Conservation (phyloP, 75 land plant genomes). For the Pinus taeda region DNA sequence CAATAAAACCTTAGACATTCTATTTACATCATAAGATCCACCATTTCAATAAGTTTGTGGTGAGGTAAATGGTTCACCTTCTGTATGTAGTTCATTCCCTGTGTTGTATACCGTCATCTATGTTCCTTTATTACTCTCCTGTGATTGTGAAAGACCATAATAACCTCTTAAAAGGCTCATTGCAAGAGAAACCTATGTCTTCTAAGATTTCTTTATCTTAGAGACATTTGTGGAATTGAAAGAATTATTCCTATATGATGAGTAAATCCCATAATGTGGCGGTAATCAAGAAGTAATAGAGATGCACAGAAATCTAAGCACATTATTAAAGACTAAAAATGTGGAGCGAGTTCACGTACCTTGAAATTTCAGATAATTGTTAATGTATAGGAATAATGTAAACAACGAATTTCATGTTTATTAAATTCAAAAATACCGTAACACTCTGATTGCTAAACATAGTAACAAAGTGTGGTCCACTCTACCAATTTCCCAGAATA, state of each 20-base stretch:
- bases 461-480: background rate
- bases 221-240: background rate
- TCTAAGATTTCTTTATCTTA: background rate
- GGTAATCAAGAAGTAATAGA: background rate
- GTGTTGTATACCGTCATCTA: constrained; percentile 38
- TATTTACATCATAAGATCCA: constrained; percentile 7
- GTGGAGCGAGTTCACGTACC: background rate
- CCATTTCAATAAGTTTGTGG: constrained; percentile 17
- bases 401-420: background rate
- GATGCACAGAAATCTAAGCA: background rate
- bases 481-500: background rate
- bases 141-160: constrained; percentile 49
- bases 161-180: constrained; percentile 58
- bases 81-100: constrained; percentile 18
- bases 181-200: constrained; percentile 43
- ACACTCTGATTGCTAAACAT: background rate
- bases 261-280: constrained; percentile 1
- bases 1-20: constrained; percentile 24
- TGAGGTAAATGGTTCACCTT: constrained; percentile 21
- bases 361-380: background rate
- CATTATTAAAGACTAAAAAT: background rate
- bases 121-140: constrained; percentile 14
- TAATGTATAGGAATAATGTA: background rate
- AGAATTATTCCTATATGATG: background rate
- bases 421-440: background rate